Percentiles rank a stretch among this genome's conserved stretches.
Conservation (phyloP, 1,284 basidiomycete species). For the Kalmanozyma brasiliensis region DNA sequence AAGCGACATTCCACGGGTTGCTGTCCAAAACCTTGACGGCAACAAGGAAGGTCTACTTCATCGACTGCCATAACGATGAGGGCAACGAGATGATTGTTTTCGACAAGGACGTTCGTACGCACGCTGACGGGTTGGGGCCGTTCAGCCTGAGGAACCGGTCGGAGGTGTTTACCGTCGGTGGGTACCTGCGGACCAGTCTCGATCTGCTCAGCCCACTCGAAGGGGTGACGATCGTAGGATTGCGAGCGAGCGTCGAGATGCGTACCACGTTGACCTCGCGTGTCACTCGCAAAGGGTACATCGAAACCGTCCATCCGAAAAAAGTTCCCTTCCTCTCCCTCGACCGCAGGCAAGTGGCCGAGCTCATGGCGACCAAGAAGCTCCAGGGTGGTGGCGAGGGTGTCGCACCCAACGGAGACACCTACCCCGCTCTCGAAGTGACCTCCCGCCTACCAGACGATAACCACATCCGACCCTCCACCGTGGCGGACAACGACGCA, state of each 20-base stretch:
- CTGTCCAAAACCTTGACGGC: slow-evolving; percentile 23
- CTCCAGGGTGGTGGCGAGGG: slow-evolving; percentile 21
- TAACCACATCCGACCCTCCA: slow-evolving; percentile 28
- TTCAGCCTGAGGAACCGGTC: slow-evolving; percentile 23
- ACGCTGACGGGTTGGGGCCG: slow-evolving; percentile 32
- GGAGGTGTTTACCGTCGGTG: slow-evolving; percentile 35
- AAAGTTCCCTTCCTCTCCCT: slow-evolving; percentile 23
- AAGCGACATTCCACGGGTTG: slow-evolving; percentile 25
- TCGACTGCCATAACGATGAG: slow-evolving; percentile 35
- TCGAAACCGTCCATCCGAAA: slow-evolving; percentile 17
- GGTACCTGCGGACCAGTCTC: slow-evolving; percentile 31
- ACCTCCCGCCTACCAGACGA: slow-evolving; percentile 29
- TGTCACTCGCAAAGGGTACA: slow-evolving; percentile 12
- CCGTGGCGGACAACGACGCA: slow-evolving; percentile 33
- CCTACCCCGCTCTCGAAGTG: slow-evolving; percentile 25
- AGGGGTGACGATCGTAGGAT: slow-evolving; percentile 14
- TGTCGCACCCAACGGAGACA: slow-evolving; percentile 13
- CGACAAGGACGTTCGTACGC: slow-evolving; percentile 23
- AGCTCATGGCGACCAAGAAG: slow-evolving; percentile 15
- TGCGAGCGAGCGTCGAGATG: slow-evolving; percentile 19
- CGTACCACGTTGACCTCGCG: slow-evolving; percentile 18
- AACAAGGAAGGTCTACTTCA: slow-evolving; percentile 30
- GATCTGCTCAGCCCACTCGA: slow-evolving; percentile 30
- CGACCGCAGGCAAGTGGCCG: slow-evolving; percentile 15
- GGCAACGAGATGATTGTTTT: slow-evolving; percentile 37